Evolutionary conservation across 1,284 basidiomycete species (phyloP).

Genomic region (Marasmius sp.): DNA sequence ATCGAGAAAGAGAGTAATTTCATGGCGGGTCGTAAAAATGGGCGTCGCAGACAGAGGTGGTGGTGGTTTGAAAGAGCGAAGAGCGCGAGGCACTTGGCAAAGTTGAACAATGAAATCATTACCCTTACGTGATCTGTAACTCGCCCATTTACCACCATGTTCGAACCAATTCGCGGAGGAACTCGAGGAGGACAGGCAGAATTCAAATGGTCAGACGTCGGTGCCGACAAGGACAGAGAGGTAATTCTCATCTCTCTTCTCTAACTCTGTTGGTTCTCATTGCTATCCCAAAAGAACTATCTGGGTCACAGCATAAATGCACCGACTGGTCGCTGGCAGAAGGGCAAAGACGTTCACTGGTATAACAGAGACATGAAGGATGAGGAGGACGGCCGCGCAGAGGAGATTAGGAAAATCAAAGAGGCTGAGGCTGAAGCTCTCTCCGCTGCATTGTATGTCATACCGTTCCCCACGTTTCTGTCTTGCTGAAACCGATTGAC

Average conservation of each 20-base stretch:
- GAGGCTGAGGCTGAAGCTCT: constrained; percentile 87
- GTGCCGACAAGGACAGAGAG: constrained; percentile 88
- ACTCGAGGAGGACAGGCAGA: constrained; percentile 88
- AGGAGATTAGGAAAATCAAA: constrained; percentile 81
- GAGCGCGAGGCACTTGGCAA: neutral
- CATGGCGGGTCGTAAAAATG: constrained; percentile 2
- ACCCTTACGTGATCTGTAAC: neutral
- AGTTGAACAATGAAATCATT: neutral
- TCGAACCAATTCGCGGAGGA: constrained; percentile 80
- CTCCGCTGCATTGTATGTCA: constrained; percentile 70
- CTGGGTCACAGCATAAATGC: constrained; percentile 91
- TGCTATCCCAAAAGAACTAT: constrained; percentile 64
- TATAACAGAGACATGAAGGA: constrained; percentile 67
- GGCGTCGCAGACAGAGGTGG: neutral
- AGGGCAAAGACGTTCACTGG: constrained; percentile 94
- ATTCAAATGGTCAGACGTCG: constrained; percentile 91
- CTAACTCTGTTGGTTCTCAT: neutral
- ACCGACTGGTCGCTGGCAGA: constrained; percentile 92
- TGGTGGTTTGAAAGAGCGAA: neutral
- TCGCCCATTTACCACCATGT: constrained; percentile 46
- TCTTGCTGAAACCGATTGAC: neutral
- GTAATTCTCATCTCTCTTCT: constrained; percentile 38
- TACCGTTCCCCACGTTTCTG: neutral
- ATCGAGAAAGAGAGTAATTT: constrained; percentile 15
- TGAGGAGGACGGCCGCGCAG: constrained; percentile 47